These are phyloP conservation scores for Lipomyces spencermartinsiae DNA, from an alignment of 805 yeast species.

Conservation along the genomic window DNA sequence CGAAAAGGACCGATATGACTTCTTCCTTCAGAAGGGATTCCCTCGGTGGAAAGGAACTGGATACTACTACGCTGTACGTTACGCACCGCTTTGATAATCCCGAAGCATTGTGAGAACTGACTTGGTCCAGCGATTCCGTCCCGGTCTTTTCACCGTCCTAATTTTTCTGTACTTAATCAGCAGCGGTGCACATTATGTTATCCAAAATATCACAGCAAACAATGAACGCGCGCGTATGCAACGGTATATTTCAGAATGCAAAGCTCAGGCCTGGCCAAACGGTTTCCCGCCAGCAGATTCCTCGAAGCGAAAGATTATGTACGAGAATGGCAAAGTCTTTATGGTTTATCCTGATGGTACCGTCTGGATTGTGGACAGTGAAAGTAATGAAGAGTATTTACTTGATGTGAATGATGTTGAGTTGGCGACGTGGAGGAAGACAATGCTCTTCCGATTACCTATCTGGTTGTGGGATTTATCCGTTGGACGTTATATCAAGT, in stretches of 20 bases:
- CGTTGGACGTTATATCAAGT: constrained; percentile 29
- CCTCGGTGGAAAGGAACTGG: constrained; percentile 79
- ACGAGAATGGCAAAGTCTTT: constrained; percentile 41
- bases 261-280: constrained; percentile 42
- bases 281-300: constrained; percentile 40
- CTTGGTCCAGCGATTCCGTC: constrained; percentile 61
- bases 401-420: constrained; percentile 43
- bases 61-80: constrained; percentile 54
- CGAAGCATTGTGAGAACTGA: neutral
- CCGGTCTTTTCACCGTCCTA: constrained; percentile 61
- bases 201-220: constrained; percentile 59
- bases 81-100: neutral
- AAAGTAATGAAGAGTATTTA: constrained; percentile 39
- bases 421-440: constrained; percentile 46
- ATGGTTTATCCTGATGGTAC: constrained; percentile 46
- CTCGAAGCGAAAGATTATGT: constrained; percentile 31
- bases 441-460: constrained; percentile 44
- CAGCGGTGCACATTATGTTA: constrained; percentile 63
- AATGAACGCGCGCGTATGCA: constrained; percentile 64
- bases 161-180: constrained; percentile 58
- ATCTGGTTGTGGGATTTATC: constrained; percentile 32
- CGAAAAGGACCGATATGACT: constrained; percentile 77
- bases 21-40: constrained; percentile 80
- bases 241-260: constrained; percentile 45
- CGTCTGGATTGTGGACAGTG: constrained; percentile 36